A percentile compares a stretch with the other conserved stretches of the same genome.
phyloP scores from a whole-genome alignment of 345 rosid genomes.

The Angophora floribunda region DNA sequence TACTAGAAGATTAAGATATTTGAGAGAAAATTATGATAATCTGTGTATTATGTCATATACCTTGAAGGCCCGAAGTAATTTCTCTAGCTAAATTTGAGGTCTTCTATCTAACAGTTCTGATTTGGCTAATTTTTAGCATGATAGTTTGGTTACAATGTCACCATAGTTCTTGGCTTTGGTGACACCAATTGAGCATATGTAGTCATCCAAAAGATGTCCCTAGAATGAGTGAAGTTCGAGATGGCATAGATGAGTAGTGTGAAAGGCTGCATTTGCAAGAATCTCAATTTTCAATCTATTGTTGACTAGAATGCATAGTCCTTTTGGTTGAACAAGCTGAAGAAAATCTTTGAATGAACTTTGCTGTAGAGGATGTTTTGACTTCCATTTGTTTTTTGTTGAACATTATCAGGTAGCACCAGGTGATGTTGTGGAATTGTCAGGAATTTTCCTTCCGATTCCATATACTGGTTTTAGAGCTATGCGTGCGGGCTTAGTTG shows the following conservation, averaged over 20 bases:
- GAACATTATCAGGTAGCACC: conserved; percentile 62
- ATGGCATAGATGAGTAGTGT: neutral
- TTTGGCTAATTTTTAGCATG: neutral
- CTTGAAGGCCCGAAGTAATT: neutral
- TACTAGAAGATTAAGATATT: neutral
- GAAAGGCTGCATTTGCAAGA: neutral
- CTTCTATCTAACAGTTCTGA: neutral
- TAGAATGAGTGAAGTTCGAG: neutral
- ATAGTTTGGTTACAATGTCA: neutral
- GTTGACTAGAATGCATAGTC: neutral
- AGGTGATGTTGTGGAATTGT: conserved; percentile 93
- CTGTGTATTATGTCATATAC: neutral
- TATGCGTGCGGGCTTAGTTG: conserved; percentile 96
- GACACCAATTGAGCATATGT: neutral
- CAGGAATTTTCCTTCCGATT: conserved; percentile 96
- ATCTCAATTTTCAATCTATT: neutral
- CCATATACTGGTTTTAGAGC: conserved; percentile 95
- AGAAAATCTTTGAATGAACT: neutral
- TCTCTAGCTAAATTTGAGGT: neutral
- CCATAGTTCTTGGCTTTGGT: neutral
- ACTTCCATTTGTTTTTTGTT: neutral
- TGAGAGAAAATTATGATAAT: neutral
- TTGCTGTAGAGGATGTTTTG: neutral
- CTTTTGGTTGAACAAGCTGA: neutral
- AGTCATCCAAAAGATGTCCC: neutral